Percentiles rank a stretch among this genome's conserved stretches.
Conservation (phyloP, 768 basidiomycete species). For the Strobilomyces dryophilus region DNA sequence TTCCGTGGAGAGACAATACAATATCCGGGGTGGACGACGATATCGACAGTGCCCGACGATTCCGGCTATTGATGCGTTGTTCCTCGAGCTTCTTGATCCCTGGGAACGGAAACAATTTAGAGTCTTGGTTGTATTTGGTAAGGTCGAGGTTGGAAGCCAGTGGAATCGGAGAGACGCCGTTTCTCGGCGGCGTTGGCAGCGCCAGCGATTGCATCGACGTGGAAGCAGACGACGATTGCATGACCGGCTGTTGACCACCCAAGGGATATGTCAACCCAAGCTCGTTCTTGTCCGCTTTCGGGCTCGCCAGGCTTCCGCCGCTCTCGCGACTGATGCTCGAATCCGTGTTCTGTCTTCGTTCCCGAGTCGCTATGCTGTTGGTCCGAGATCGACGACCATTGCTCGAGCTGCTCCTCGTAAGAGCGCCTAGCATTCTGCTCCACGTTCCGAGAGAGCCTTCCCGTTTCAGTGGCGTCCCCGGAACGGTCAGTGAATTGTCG, state of each 20-base stretch:
- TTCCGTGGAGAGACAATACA: conserved; percentile 39
- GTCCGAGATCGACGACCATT: conserved; percentile 74
- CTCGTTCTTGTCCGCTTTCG: conserved; percentile 54
- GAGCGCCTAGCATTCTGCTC: conserved; percentile 61
- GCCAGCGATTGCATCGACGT: conserved; percentile 56
- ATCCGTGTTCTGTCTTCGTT: conserved; percentile 65
- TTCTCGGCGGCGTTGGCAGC: conserved; percentile 50
- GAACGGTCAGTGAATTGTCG: conserved; percentile 42
- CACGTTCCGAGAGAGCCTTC: conserved; percentile 58
- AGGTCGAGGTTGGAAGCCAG: conserved; percentile 66
- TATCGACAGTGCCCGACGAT: conserved; percentile 47
- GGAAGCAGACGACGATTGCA: conserved; percentile 68
- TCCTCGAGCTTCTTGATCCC: conserved; percentile 79
- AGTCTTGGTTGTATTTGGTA: conserved; percentile 58
- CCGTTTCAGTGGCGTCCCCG: conserved; percentile 51
- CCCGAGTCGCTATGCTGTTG: conserved; percentile 67
- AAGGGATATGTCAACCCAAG: conserved; percentile 36
- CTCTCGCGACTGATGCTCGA: conserved; percentile 75
- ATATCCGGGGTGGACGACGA: conserved; percentile 50
- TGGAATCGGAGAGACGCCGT: conserved; percentile 74
- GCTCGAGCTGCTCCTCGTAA: conserved; percentile 61
- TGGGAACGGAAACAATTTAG: conserved; percentile 88
- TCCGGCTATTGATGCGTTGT: conserved; percentile 52
- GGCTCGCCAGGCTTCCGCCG: conserved; percentile 63
- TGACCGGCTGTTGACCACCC: conserved; percentile 47